Evolutionary conservation across 345 rosid genomes (phyloP).

Genomic region (Durio zibethinus): DNA sequence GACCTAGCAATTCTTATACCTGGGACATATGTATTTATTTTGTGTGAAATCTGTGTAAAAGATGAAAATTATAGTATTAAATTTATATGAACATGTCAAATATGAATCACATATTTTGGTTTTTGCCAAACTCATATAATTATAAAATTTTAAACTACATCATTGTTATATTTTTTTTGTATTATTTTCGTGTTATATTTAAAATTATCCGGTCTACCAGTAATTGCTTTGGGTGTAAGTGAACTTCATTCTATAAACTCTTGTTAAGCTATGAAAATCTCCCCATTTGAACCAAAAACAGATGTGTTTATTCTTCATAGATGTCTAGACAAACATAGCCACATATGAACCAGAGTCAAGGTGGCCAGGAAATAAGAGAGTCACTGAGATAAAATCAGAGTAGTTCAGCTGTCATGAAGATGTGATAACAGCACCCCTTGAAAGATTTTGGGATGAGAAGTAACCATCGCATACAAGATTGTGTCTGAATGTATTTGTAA

Average conservation of each 20-base stretch:
- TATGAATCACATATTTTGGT: too few relatives aligned
- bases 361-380: not conserved
- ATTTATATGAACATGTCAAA: too few relatives aligned
- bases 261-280: not conserved
- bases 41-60: too few relatives aligned
- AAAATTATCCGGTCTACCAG: too few relatives aligned
- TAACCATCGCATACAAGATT: slow-evolving; percentile 4
- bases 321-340: not conserved
- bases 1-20: too few relatives aligned
- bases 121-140: too few relatives aligned
- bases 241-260: not conserved
- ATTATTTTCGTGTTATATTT: too few relatives aligned
- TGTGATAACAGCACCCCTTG: not conserved
- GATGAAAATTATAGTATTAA: too few relatives aligned
- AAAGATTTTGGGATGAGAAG: slow-evolving; percentile 10
- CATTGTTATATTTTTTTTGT: too few relatives aligned
- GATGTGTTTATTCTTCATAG: not conserved
- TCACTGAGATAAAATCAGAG: not conserved
- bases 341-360: not conserved
- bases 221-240: not conserved
- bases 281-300: not conserved
- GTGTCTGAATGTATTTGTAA: slow-evolving; percentile 11
- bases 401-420: slow-evolving; percentile 7
- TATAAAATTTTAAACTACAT: too few relatives aligned
- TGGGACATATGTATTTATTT: too few relatives aligned